Evolutionary conservation across 75 land plant species (phyloP).

Genomic region (Pinus albicaulis): DNA sequence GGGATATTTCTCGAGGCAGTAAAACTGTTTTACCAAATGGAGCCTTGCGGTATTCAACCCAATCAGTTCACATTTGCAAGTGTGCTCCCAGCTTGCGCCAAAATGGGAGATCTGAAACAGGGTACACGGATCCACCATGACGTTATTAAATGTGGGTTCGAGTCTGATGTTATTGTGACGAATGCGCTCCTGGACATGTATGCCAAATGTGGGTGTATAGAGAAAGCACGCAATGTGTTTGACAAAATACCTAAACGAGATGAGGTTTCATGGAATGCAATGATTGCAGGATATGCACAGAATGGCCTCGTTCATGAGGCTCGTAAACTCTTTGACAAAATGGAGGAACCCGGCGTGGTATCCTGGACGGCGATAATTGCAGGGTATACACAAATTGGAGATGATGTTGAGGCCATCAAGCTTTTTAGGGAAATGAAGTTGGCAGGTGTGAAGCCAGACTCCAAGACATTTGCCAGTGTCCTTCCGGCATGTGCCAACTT

Average conservation of each 20-base stretch:
- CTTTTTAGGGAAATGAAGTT: slow-evolving; percentile 13
- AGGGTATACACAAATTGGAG: slow-evolving; percentile 5
- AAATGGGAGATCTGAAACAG: slow-evolving; percentile 6
- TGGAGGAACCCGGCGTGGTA: slow-evolving; percentile 14
- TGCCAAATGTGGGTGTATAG: slow-evolving; percentile 20
- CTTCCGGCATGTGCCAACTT: neutral
- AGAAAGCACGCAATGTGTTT: slow-evolving; percentile 21
- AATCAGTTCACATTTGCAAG: slow-evolving; percentile 23
- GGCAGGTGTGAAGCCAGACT: slow-evolving; percentile 7
- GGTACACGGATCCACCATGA: slow-evolving; percentile 24
- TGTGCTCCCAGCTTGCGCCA: slow-evolving; percentile 21
- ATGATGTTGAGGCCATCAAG: neutral
- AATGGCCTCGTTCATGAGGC: slow-evolving; percentile 5
- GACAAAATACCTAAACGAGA: slow-evolving; percentile 30
- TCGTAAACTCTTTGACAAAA: slow-evolving; percentile 10
- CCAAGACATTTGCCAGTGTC: slow-evolving; percentile 3
- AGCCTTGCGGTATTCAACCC: slow-evolving; percentile 16
- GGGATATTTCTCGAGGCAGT: slow-evolving; percentile 19
- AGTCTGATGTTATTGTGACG: slow-evolving; percentile 4
- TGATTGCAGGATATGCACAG: slow-evolving; percentile 27
- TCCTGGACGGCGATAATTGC: slow-evolving; percentile 20
- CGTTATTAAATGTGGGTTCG: slow-evolving; percentile 9
- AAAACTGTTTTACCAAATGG: slow-evolving; percentile 19
- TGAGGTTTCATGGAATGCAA: slow-evolving; percentile 30
- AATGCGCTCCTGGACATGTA: slow-evolving; percentile 32